Evolutionary conservation across 164 flowering plant genomes (phyloP).

Genomic region (Tinospora cordifolia): DNA sequence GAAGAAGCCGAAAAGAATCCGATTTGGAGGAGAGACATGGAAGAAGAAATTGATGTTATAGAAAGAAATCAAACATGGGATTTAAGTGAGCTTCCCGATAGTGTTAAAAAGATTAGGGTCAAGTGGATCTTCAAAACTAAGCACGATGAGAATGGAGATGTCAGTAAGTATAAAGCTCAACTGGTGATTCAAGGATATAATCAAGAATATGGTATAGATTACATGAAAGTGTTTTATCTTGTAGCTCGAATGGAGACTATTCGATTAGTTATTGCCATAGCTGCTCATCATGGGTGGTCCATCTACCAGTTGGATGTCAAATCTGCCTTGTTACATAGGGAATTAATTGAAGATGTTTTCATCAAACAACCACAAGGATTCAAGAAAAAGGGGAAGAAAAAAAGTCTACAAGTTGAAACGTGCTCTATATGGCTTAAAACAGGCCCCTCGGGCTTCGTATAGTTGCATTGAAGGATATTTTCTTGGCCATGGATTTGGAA

Average conservation of each 20-base stretch:
- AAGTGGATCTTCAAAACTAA: slow-evolving; percentile 1
- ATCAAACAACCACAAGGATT: too few species aligned
- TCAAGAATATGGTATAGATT: not conserved
- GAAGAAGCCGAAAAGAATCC: not conserved
- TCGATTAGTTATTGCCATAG: not conserved
- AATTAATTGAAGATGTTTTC: not conserved
- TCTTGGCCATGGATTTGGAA: not conserved
- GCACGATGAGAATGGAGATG: not conserved
- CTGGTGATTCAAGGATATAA: not conserved
- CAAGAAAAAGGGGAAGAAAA: too few species aligned
- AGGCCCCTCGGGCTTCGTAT: not conserved
- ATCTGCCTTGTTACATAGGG: not conserved
- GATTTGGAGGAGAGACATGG: too few species aligned
- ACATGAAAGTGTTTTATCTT: not conserved
- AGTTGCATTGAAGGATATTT: not conserved
- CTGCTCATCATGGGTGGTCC: not conserved
- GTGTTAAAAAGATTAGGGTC: too few species aligned
- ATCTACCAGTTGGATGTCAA: not conserved
- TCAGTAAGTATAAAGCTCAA: slow-evolving; percentile 3
- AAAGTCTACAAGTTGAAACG: too few species aligned
- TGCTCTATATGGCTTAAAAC: too few species aligned
- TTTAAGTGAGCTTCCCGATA: not conserved
- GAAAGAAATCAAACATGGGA: not conserved
- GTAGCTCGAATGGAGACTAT: not conserved
- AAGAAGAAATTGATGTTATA: not conserved